phyloP scores from a whole-genome alignment of 2,329 filamentous ascomycete genomes.

The Microsporum ferrugineum region DNA sequence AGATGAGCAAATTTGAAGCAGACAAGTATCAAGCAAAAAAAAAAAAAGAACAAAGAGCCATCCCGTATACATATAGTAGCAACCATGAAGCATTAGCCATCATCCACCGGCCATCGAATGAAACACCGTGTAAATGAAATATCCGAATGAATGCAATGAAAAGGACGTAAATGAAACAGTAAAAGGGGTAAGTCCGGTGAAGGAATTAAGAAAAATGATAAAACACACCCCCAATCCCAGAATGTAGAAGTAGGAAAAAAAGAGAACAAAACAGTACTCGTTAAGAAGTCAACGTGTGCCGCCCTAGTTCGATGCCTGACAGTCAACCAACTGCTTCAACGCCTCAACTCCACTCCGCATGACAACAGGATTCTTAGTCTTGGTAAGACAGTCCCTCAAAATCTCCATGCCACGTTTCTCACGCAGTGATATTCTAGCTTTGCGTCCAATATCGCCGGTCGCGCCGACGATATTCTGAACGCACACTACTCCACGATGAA shows the following conservation, averaged over 20 bases:
- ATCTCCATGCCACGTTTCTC: conserved; percentile 53
- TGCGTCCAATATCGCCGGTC: conserved; percentile 53
- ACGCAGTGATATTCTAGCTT: conserved; percentile 50
- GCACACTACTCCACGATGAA: conserved; percentile 61
- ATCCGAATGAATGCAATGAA: not conserved
- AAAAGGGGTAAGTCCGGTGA: not conserved
- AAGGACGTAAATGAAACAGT: not conserved
- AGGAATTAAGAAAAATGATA: conserved; percentile 8
- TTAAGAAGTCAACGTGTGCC: not conserved
- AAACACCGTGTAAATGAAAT: not conserved
- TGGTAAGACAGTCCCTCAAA: conserved; percentile 58
- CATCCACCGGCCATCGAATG: not conserved
- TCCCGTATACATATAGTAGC: not conserved
- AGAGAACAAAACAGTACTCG: not conserved
- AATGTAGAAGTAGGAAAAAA: not conserved
- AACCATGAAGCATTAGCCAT: not conserved
- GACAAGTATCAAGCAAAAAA: not conserved
- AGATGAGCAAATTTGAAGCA: not conserved
- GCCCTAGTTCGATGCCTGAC: not conserved
- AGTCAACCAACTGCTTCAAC: conserved; percentile 51
- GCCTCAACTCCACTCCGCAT: conserved; percentile 60
- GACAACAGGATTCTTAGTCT: conserved; percentile 57
- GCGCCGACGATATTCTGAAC: conserved; percentile 60
- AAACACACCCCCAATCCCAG: not conserved
- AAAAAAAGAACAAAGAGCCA: not conserved